These are phyloP conservation scores for Panus rudis DNA, from an alignment of 768 basidiomycete genomes.

Conservation along the genomic window DNA sequence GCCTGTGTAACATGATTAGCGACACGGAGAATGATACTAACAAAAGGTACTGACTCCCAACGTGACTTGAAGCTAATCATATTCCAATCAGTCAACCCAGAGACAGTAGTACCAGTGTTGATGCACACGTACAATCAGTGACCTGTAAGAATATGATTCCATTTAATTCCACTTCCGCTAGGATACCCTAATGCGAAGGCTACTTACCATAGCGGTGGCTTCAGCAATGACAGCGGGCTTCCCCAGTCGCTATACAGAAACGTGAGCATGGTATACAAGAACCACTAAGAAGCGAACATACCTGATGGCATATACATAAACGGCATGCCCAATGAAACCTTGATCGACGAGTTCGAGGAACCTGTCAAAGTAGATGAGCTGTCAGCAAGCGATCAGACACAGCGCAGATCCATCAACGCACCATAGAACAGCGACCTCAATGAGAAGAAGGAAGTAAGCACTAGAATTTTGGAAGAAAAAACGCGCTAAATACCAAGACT, in stretches of 20 bases:
- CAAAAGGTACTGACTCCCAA: conserved; percentile 16
- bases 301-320: conserved; percentile 52
- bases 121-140: conserved; percentile 12
- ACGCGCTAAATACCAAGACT: conserved; percentile 34
- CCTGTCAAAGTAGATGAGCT: conserved; percentile 24
- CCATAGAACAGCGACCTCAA: conserved; percentile 30
- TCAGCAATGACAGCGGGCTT: conserved; percentile 12
- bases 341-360: conserved; percentile 42
- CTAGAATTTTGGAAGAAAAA: background rate
- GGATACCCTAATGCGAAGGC: background rate
- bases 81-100: background rate
- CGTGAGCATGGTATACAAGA: background rate
- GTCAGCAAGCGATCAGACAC: background rate
- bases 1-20: conserved; percentile 30
- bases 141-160: conserved; percentile 10
- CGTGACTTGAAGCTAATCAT: conserved; percentile 21
- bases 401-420: conserved; percentile 10
- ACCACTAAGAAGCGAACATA: conserved; percentile 22
- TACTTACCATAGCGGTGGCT: conserved; percentile 17
- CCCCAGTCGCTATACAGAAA: conserved; percentile 19
- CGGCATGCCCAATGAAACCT: conserved; percentile 40
- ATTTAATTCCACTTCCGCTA: background rate
- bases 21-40: conserved; percentile 2
- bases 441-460: background rate
- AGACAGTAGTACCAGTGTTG: background rate